Conservation (phyloP, 202 grass and related monocot species). For the Digitaria exilis region DNA sequence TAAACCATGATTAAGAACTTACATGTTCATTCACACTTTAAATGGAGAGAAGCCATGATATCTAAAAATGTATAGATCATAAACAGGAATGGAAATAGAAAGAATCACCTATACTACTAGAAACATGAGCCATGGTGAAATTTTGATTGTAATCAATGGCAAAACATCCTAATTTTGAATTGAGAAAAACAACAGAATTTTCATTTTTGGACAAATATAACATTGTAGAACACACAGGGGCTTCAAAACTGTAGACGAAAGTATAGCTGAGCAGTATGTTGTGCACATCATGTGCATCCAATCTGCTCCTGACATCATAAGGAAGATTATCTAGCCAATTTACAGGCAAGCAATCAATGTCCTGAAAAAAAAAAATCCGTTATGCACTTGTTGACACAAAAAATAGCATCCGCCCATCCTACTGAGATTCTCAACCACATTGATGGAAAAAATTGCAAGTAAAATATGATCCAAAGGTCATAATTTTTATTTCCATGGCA, state of each 20-base stretch:
- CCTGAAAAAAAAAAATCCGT: constrained; percentile 57
- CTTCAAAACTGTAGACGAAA: too few species aligned
- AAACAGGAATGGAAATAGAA: too few species aligned
- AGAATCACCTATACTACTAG: too few species aligned
- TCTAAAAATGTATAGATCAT: too few species aligned
- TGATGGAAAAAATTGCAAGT: constrained; percentile 3
- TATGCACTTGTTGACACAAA: constrained; percentile 20
- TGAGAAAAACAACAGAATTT: too few species aligned
- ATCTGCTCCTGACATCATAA: constrained; percentile 33
- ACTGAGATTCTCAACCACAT: constrained; percentile 23
- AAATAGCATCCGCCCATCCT: neutral
- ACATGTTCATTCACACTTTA: constrained; percentile 2
- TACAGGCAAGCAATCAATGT: constrained; percentile 72
- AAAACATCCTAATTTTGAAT: too few species aligned
- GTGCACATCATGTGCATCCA: constrained; percentile 28
- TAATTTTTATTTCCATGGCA: neutral
- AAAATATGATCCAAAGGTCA: neutral
- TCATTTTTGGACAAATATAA: too few species aligned
- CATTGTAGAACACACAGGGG: too few species aligned
- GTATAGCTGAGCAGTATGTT: too few species aligned
- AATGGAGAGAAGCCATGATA: neutral
- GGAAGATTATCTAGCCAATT: constrained; percentile 51
- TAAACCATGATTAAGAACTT: neutral
- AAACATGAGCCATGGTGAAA: too few species aligned
- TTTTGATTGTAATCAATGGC: too few species aligned